Percentiles rank a stretch among this genome's conserved stretches.
These are phyloP conservation scores for Ceriops tagal DNA, from an alignment of 345 rosid genomes.

Conservation along the genomic window DNA sequence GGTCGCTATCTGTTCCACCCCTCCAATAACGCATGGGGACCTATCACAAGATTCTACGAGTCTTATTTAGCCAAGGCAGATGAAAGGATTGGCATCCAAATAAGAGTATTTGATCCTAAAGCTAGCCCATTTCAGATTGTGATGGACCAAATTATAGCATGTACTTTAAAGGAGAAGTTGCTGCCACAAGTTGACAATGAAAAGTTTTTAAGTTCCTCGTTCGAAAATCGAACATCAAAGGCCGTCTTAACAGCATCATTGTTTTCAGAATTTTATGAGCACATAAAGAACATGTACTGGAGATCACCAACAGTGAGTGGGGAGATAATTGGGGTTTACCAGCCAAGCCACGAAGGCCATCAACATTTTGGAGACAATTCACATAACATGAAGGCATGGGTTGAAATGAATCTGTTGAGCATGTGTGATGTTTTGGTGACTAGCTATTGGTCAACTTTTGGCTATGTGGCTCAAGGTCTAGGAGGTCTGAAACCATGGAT, in stretches of 20 bases:
- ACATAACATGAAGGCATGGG: constrained; percentile 26
- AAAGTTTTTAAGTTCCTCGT: neutral
- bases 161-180: constrained; percentile 8
- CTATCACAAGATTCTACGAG: constrained; percentile 13
- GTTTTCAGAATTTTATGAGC: constrained; percentile 11
- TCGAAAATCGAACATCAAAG: constrained; percentile 6
- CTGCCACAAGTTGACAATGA: constrained; percentile 4
- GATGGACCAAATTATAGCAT: constrained; percentile 14
- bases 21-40: constrained; percentile 26
- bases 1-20: constrained; percentile 24
- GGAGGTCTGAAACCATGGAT: constrained; percentile 27
- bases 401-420: constrained; percentile 22
- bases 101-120: constrained; percentile 7
- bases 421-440: constrained; percentile 25
- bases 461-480: constrained; percentile 27
- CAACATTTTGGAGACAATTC: constrained; percentile 15
- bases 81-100: constrained; percentile 21
- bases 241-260: constrained; percentile 13
- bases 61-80: constrained; percentile 16
- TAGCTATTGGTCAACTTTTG: constrained; percentile 23
- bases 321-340: constrained; percentile 15
- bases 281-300: constrained; percentile 17
- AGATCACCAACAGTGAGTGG: constrained; percentile 8
- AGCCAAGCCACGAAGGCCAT: constrained; percentile 20
- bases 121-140: neutral